Base-by-base conservation (phyloP, 2,329 filamentous ascomycete species). In the Calonectria leucothoes region DNA sequence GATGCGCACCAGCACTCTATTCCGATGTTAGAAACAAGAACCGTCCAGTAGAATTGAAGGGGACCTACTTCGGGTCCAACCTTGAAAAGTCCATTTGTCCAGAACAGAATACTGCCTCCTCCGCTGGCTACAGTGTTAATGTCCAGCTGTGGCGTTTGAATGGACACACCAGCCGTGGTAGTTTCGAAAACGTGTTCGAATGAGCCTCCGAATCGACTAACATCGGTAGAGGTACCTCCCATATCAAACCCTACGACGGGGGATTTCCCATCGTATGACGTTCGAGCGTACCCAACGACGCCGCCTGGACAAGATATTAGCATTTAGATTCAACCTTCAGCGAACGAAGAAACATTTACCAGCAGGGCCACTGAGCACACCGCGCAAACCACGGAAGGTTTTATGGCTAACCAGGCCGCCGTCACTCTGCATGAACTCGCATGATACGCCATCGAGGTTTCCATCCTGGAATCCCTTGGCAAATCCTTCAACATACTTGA, bases 111-210 rank as follows among this genome's bases (percentile, higher is more conserved):
- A n/a, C 84, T 86, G 8, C 87, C 87, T 45, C 87, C 87, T 10
- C 86, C 86, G 15, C 86, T 86, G 2, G 86, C 86, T 3, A 94
- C 93, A 1, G 93, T 94, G 81, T 93, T 94, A 83, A 94, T 94
- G 78, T 94, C 93, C 2, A 94, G 87, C 79, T 94, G 93, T 0
- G 93, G 93, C 2, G 89, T 92, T 74, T 93, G 92, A 33, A 94
- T 93, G 2, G 92, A 92, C 2, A 94, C 90, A 31, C 93, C 91
- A 0, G 92, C 92, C 10, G 93, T 93, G 6, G 92, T 93, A 0
- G 92, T 93, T 76, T 94, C 92, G 72, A 94, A 93, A n/a, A 94
- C 91, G 78, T 94, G 92, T 71, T 94, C 93, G 76, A 94, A 93
- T 64, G 90, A 87, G 25, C 93, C 93, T 20, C 90, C 91, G 77